A percentile compares a stretch with the other conserved stretches of the same genome.
Evolutionary conservation across 306 rosid genomes (phyloP).

Genomic region (Begonia peltatifolia): DNA sequence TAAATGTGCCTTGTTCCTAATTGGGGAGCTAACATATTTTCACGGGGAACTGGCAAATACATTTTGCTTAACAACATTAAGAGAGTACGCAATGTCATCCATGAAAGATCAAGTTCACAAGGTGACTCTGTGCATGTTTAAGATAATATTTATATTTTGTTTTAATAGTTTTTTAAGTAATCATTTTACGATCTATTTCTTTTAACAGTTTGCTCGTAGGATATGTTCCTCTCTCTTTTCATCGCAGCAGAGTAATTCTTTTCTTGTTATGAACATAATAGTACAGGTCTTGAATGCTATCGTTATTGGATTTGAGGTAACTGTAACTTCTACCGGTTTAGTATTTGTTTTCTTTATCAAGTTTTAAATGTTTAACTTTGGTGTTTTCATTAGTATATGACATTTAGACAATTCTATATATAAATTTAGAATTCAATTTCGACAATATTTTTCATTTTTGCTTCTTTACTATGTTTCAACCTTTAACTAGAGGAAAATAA

Average conservation of each 20-base stretch:
- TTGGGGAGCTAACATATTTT: constrained; percentile 21
- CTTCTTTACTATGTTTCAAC: too few species aligned
- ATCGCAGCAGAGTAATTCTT: constrained; percentile 17
- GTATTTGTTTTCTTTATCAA: too few species aligned
- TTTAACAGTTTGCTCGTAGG: constrained; percentile 43
- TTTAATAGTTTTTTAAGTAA: background rate
- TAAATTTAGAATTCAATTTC: too few species aligned
- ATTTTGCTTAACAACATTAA: constrained; percentile 31
- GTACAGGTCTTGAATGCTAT: constrained; percentile 33
- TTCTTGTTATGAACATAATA: constrained; percentile 23
- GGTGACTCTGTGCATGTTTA: constrained; percentile 22
- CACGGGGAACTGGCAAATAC: constrained; percentile 20
- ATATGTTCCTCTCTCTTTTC: constrained; percentile 46
- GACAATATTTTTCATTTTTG: too few species aligned
- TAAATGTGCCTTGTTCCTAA: constrained; percentile 36
- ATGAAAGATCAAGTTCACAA: constrained; percentile 49
- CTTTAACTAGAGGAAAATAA: too few species aligned
- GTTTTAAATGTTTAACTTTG: too few species aligned
- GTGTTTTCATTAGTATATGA: too few species aligned
- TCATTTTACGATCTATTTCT: constrained; percentile 13
- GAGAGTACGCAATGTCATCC: constrained; percentile 50
- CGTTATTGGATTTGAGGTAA: constrained; percentile 44
- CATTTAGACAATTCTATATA: too few species aligned
- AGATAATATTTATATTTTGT: background rate
- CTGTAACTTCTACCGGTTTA: too few species aligned